Evolutionary conservation across 192 early-diverging fungal species (phyloP), one percentile per base, ranked within the genome.

Genomic region (Diversispora epigaea): DNA sequence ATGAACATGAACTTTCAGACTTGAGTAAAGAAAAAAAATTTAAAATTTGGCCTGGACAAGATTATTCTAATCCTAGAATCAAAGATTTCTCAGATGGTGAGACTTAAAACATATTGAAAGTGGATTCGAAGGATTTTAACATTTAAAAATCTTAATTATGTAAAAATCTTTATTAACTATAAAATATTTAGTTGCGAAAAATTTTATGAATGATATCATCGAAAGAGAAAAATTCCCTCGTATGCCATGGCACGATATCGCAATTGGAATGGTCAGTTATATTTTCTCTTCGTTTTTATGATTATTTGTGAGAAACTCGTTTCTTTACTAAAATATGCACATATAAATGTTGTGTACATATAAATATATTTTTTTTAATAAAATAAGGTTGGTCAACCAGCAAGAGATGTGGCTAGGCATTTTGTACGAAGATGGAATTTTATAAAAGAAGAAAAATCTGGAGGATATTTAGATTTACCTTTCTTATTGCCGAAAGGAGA

Each of bases 201-300:
- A 80, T 22, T 74, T 56, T 47, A 19, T 55, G 14, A 52, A 15
- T 4, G 70, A 80, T 25, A 56, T 86, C 70, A 79, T 86, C 44
- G 86, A 88, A 61, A 83, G 84, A 64, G 79, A 80, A 17, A 22
- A 68, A 0, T 32, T 83, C 46, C 79, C 91, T 12, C 87, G 93
- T 73, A 93, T 94, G 94, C 93, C 94, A 21, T 95, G 94, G 94
- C 94, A 95, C 78, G 94, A 95, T 65, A 84, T 95, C 41, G 88
- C 89, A 15, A 85, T 93, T 76, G 92, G 86, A 57, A 87, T 95
- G 77, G 83, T 81, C 66, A 84, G 62, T 64, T 43, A 32, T 32
- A 32, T 32, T 32, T 32, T 2, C 2, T 32, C 25, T 2, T 32
- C 25, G 25, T 32, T 32, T 32, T 32, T 32, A 32, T 32, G 25